These are phyloP conservation scores for Candida argentea DNA, from an alignment of 805 yeast species.

Conservation along the genomic window DNA sequence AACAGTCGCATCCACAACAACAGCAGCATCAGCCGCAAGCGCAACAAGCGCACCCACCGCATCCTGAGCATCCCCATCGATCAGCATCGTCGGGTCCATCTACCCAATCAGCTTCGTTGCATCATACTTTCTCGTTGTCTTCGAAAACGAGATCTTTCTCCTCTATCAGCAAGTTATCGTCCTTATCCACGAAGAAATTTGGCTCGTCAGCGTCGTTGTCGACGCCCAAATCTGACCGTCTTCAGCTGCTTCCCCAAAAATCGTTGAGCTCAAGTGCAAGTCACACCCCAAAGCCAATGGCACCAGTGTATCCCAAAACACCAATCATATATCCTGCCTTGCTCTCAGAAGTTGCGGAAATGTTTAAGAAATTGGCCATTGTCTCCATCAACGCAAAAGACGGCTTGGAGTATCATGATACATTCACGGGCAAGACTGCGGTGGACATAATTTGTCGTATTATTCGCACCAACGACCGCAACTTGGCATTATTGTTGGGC, in stretches of 20 bases:
- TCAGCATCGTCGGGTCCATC: conserved; percentile 10
- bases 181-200: conserved; percentile 31
- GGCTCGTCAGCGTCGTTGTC: conserved; percentile 22
- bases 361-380: conserved; percentile 59
- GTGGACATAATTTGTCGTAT: conserved; percentile 83
- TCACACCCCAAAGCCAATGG: conserved; percentile 16
- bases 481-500: conserved; percentile 79
- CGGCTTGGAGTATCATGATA: conserved; percentile 84
- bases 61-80: conserved; percentile 5
- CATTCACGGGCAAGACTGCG: conserved; percentile 90
- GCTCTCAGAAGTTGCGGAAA: conserved; percentile 72
- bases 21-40: neutral
- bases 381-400: conserved; percentile 78
- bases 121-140: conserved; percentile 26
- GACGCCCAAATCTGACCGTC: conserved; percentile 18
- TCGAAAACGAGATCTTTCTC: conserved; percentile 33
- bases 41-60: conserved; percentile 4
- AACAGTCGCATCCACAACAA: neutral
- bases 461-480: conserved; percentile 83
- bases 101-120: no score
- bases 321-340: conserved; percentile 87
- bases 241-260: no score
- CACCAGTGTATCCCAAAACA: conserved; percentile 26
- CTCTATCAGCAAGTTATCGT: conserved; percentile 29
- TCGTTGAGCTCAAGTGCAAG: conserved; percentile 3